These are phyloP conservation scores for Lasiosphaeriaceae sp. DNA, from an alignment of 495 filamentous ascomycete species.

Conservation along the genomic window DNA sequence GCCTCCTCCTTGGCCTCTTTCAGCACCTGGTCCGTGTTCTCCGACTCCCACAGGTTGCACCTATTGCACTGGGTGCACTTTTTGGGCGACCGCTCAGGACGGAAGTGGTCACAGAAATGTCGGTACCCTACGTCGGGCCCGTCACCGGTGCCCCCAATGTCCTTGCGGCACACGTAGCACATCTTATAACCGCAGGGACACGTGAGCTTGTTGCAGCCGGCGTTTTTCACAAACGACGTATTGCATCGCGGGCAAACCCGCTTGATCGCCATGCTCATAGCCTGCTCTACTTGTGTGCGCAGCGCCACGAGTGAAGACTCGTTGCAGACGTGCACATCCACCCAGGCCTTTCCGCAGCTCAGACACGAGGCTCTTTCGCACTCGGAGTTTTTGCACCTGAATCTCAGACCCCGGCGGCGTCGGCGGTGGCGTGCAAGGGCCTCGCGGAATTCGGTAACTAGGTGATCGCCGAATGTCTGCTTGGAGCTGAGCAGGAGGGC, in stretches of 20 bases:
- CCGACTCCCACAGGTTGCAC: constrained; percentile 85
- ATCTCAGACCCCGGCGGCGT: constrained; percentile 64
- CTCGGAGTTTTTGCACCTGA: constrained; percentile 62
- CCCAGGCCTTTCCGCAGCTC: constrained; percentile 61
- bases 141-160: constrained; percentile 48
- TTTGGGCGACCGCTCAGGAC: constrained; percentile 63
- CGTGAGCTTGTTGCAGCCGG: constrained; percentile 95
- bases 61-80: constrained; percentile 73
- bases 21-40: constrained; percentile 79
- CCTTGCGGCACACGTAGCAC: constrained; percentile 84
- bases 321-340: constrained; percentile 71
- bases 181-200: constrained; percentile 97
- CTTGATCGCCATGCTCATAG: constrained; percentile 90
- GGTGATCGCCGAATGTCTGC: constrained; percentile 29
- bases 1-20: constrained; percentile 71
- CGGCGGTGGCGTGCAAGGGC: constrained; percentile 59
- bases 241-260: constrained; percentile 89
- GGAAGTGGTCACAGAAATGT: constrained; percentile 95
- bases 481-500: constrained; percentile 35
- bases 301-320: constrained; percentile 81
- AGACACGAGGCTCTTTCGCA: constrained; percentile 74
- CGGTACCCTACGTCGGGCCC: constrained; percentile 63
- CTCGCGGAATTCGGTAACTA: constrained; percentile 41
- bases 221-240: constrained; percentile 84
- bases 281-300: constrained; percentile 81